Conservation (phyloP, 805 yeast species). For the Pichia kluyveri region DNA sequence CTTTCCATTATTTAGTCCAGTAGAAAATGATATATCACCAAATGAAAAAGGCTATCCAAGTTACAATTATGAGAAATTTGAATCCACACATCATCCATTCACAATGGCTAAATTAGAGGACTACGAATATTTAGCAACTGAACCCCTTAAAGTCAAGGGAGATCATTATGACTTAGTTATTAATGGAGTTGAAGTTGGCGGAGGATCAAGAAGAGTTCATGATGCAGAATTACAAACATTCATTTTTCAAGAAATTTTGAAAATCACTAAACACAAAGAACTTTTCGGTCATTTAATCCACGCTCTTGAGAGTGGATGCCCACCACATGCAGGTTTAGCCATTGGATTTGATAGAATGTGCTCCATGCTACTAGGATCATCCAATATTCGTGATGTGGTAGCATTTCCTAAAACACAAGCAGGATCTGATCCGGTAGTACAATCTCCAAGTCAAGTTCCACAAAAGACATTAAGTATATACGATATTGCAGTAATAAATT, state of each 20-base stretch:
- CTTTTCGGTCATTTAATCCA: constrained; percentile 79
- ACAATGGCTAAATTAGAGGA: constrained; percentile 81
- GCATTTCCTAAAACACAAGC: constrained; percentile 92
- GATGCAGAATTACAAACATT: constrained; percentile 70
- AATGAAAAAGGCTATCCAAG: constrained; percentile 39
- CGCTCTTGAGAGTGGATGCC: constrained; percentile 87
- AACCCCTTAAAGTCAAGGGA: constrained; percentile 65
- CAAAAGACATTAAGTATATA: constrained; percentile 46
- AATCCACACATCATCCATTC: constrained; percentile 94
- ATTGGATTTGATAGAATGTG: constrained; percentile 90
- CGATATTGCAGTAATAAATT: constrained; percentile 26
- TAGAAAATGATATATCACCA: constrained; percentile 28
- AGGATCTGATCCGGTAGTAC: constrained; percentile 84
- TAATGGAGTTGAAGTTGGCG: constrained; percentile 94
- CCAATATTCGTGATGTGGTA: constrained; percentile 82
- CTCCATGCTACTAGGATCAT: constrained; percentile 75
- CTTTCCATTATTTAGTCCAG: constrained; percentile 86
- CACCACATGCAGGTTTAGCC: constrained; percentile 98
- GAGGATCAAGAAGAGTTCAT: constrained; percentile 94
- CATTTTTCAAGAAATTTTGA: constrained; percentile 56
- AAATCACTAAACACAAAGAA: constrained; percentile 46
- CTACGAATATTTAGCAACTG: constrained; percentile 40
- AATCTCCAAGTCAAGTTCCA: constrained; percentile 65
- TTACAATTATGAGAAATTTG: constrained; percentile 40
- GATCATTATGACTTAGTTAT: constrained; percentile 91